phyloP scores from a whole-genome alignment of 176 grass and related monocot genomes.

The Aegilops bicornis region DNA sequence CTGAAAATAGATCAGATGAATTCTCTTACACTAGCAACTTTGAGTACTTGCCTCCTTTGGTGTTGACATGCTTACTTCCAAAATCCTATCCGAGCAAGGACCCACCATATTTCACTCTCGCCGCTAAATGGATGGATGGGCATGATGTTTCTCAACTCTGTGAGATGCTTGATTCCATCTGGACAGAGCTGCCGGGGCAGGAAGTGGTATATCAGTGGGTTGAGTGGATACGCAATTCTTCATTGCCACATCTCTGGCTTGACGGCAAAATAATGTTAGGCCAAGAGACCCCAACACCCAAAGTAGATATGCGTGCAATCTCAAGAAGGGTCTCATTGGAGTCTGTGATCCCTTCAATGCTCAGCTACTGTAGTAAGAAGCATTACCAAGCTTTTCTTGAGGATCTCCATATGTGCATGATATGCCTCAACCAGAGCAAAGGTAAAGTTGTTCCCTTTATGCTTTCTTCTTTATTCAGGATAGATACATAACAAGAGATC shows the following conservation, averaged over 20 bases:
- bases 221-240: constrained; percentile 50
- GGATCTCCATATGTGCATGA: constrained; percentile 41
- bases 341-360: constrained; percentile 44
- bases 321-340: constrained; percentile 34
- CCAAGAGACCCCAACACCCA: not conserved
- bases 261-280: constrained; percentile 35
- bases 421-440: constrained; percentile 42
- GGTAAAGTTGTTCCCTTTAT: not conserved
- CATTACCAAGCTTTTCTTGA: constrained; percentile 45
- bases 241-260: constrained; percentile 37
- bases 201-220: constrained; percentile 64
- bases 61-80: constrained; percentile 53
- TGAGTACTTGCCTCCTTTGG: constrained; percentile 47
- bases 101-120: constrained; percentile 50
- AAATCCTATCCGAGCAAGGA: constrained; percentile 51
- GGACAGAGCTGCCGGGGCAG: constrained; percentile 39
- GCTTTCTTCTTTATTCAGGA: not conserved
- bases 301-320: constrained; percentile 29
- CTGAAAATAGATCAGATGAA: constrained; percentile 8
- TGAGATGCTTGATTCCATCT: constrained; percentile 48
- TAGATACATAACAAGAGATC: not conserved
- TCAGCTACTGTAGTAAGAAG: constrained; percentile 36
- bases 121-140: constrained; percentile 51
- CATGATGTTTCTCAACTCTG: constrained; percentile 47
- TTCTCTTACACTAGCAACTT: constrained; percentile 45